A percentile compares a stretch with the other conserved stretches of the same genome.
These are phyloP conservation scores for Cucumis hystrix DNA, from an alignment of 306 rosid genomes.

Conservation along the genomic window DNA sequence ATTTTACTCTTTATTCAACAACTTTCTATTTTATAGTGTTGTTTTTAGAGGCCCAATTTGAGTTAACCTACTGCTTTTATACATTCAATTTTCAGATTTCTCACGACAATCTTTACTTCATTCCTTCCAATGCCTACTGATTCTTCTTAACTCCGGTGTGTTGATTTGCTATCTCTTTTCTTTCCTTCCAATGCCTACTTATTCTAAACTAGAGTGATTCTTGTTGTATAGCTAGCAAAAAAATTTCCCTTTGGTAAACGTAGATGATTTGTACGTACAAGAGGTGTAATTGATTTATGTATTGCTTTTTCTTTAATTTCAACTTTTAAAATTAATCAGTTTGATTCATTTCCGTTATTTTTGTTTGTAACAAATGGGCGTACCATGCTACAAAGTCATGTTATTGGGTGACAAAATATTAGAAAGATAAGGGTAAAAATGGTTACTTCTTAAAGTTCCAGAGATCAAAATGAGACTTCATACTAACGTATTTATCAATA, in stretches of 20 bases:
- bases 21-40: too few relatives aligned
- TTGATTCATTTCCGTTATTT: not conserved
- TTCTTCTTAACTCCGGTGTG: constrained; percentile 56
- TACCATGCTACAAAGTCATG: not conserved
- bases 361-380: not conserved
- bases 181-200: too few relatives aligned
- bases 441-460: not conserved
- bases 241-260: not conserved
- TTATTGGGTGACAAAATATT: not conserved
- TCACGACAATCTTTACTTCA: too few relatives aligned
- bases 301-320: not conserved
- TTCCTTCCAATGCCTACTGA: not conserved
- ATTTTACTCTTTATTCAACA: too few relatives aligned
- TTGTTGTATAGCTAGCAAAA: not conserved
- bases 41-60: too few relatives aligned
- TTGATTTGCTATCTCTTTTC: not conserved
- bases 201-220: not conserved
- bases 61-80: too few relatives aligned
- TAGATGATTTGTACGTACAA: not conserved
- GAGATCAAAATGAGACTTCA: not conserved
- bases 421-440: not conserved
- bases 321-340: not conserved
- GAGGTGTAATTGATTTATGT: not conserved
- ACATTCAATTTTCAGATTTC: too few relatives aligned
- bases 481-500: not conserved